Conservation (phyloP, 768 basidiomycete species). For the Pleurotus pulmonarius region DNA sequence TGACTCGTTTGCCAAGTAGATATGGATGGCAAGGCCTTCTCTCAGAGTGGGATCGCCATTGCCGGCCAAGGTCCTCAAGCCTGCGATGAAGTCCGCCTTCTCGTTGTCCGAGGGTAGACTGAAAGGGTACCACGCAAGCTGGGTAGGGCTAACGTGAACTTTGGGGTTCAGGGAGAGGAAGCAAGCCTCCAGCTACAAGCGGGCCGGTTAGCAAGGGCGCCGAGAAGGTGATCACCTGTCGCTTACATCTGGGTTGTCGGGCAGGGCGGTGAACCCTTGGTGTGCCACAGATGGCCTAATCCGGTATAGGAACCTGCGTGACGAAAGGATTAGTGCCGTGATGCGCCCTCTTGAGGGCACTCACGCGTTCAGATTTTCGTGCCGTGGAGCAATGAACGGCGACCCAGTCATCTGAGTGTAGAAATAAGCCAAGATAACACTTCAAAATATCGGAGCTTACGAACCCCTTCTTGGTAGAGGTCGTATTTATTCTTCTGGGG, state of each 20-base stretch:
- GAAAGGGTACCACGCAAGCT: slow-evolving; percentile 65
- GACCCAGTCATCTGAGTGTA: slow-evolving; percentile 50
- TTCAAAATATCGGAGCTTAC: neutral
- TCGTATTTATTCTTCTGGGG: slow-evolving; percentile 64
- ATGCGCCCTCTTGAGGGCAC: slow-evolving; percentile 16
- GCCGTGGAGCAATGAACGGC: slow-evolving; percentile 56
- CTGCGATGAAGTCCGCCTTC: slow-evolving; percentile 52
- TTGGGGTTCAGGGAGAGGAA: slow-evolving; percentile 59
- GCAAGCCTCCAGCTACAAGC: slow-evolving; percentile 51
- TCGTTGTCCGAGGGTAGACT: slow-evolving; percentile 38
- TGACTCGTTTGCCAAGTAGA: slow-evolving; percentile 55
- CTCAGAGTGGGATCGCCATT: slow-evolving; percentile 60
- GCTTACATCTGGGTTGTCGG: slow-evolving; percentile 57
- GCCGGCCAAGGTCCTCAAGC: slow-evolving; percentile 60
- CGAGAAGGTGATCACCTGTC: neutral
- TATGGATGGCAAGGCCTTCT: slow-evolving; percentile 62
- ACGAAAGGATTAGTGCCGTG: too few species aligned
- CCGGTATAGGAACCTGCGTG: slow-evolving; percentile 56
- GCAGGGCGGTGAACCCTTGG: slow-evolving; percentile 52
- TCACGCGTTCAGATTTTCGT: slow-evolving; percentile 48
- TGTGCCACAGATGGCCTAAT: slow-evolving; percentile 69
- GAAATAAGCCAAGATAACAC: neutral
- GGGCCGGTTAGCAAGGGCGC: neutral
- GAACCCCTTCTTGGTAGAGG: slow-evolving; percentile 56
- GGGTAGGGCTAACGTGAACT: slow-evolving; percentile 59